Evolutionary conservation across 1,284 basidiomycete genomes (phyloP).

Genomic region (Marasmius fiardii): DNA sequence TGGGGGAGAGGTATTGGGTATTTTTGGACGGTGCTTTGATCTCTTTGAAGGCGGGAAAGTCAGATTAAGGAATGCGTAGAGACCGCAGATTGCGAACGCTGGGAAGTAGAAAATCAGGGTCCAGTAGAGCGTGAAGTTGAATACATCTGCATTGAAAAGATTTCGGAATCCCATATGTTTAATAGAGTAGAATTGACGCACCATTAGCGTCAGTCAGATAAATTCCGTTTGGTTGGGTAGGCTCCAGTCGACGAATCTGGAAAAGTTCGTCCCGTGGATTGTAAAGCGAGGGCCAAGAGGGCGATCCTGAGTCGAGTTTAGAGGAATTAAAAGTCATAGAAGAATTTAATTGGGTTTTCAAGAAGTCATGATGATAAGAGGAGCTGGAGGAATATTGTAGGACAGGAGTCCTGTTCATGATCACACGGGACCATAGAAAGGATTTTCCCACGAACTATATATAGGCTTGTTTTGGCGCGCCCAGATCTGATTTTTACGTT

Average conservation of each 20-base stretch:
- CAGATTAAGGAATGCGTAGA: constrained; percentile 70
- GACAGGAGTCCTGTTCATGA: too few relatives aligned
- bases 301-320: constrained; percentile 11
- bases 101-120: constrained; percentile 73
- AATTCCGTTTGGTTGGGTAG: constrained; percentile 38
- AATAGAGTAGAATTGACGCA: constrained; percentile 15
- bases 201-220: constrained; percentile 46
- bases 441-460: too few relatives aligned
- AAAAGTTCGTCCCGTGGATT: constrained; percentile 48
- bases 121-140: constrained; percentile 85
- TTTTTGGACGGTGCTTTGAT: not conserved
- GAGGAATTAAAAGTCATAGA: not conserved
- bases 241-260: constrained; percentile 33
- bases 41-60: constrained; percentile 43
- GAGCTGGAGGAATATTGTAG: too few relatives aligned
- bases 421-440: too few relatives aligned
- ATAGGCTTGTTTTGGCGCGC: too few relatives aligned
- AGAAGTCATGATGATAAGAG: too few relatives aligned
- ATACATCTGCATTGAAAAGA: constrained; percentile 53
- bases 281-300: constrained; percentile 57
- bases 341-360: not conserved
- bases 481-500: too few relatives aligned
- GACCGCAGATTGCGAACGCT: constrained; percentile 64
- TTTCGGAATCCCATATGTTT: not conserved
- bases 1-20: not conserved